A percentile compares a stretch with the other conserved stretches of the same genome.
Conservation (phyloP, 352 stramenopile species). For the Phytophthora agathidicida region DNA sequence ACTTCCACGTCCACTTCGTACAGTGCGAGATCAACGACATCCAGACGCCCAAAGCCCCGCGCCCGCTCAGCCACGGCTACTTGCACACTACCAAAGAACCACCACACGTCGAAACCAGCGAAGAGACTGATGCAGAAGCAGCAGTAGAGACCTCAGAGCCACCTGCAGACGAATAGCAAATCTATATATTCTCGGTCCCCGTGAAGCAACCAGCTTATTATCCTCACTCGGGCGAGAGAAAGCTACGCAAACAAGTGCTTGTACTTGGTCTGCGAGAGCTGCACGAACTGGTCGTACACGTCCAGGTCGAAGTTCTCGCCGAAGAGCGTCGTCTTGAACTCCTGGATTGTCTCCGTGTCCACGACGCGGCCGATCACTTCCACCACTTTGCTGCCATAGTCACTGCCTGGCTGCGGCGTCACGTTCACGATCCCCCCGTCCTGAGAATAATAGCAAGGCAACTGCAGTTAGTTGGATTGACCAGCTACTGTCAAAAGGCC, state of each 20-base stretch:
- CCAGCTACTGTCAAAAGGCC: not conserved
- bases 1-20: slow-evolving; percentile 55
- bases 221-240: not conserved
- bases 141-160: slow-evolving; percentile 3
- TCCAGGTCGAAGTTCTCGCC: slow-evolving; percentile 83
- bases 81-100: slow-evolving; percentile 30
- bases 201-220: not conserved
- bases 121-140: not conserved
- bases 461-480: too few species aligned
- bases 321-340: slow-evolving; percentile 89
- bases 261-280: slow-evolving; percentile 78
- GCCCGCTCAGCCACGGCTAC: slow-evolving; percentile 46
- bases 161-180: slow-evolving; percentile 12
- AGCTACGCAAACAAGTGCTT: slow-evolving; percentile 72
- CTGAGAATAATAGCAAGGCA: slow-evolving; percentile 29
- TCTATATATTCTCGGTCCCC: slow-evolving; percentile 36
- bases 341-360: slow-evolving; percentile 73
- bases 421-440: slow-evolving; percentile 85
- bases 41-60: slow-evolving; percentile 40
- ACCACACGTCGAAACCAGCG: slow-evolving; percentile 1
- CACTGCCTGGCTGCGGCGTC: slow-evolving; percentile 65
- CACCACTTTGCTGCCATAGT: slow-evolving; percentile 87
- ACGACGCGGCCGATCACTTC: slow-evolving; percentile 85
- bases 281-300: slow-evolving; percentile 85
- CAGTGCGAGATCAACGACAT: slow-evolving; percentile 54